These are phyloP conservation scores for Malus domestica DNA, from an alignment of 306 rosid species.

Conservation along the genomic window DNA sequence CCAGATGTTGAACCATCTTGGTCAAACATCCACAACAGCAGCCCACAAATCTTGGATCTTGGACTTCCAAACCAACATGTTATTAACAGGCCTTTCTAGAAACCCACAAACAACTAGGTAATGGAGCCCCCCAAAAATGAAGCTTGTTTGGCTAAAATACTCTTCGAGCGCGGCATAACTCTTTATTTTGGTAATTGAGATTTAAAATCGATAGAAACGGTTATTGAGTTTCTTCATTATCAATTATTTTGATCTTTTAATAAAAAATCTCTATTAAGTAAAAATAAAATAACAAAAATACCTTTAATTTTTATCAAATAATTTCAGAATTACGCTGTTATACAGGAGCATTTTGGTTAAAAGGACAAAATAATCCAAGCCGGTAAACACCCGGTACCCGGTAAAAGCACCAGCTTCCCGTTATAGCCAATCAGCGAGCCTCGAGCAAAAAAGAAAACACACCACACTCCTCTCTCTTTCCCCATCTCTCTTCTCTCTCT, in stretches of 20 bases:
- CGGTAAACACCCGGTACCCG: background rate
- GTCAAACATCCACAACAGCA: background rate
- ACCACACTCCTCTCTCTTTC: background rate
- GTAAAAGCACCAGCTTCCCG: background rate
- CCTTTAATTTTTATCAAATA: too few species aligned
- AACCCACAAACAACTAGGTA: background rate
- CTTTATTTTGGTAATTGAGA: rapidly evolving
- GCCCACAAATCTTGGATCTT: background rate
- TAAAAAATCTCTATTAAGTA: too few species aligned
- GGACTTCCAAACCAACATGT: background rate
- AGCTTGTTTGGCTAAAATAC: too few species aligned
- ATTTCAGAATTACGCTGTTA: too few species aligned
- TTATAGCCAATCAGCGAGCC: background rate
- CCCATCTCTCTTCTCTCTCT: background rate
- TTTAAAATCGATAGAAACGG: rapidly evolving
- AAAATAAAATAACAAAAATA: too few species aligned
- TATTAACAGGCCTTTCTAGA: background rate
- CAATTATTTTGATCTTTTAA: too few species aligned
- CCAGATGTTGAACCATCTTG: background rate
- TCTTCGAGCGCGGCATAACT: too few species aligned
- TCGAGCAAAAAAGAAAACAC: background rate
- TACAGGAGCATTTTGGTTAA: too few species aligned
- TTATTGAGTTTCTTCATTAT: rapidly evolving
- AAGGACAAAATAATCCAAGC: background rate
- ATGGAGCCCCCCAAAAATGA: background rate